Evolutionary conservation across 495 filamentous ascomycete species (phyloP), one percentile per base, ranked within the genome.

Genomic region (Aspergillus diversus): DNA sequence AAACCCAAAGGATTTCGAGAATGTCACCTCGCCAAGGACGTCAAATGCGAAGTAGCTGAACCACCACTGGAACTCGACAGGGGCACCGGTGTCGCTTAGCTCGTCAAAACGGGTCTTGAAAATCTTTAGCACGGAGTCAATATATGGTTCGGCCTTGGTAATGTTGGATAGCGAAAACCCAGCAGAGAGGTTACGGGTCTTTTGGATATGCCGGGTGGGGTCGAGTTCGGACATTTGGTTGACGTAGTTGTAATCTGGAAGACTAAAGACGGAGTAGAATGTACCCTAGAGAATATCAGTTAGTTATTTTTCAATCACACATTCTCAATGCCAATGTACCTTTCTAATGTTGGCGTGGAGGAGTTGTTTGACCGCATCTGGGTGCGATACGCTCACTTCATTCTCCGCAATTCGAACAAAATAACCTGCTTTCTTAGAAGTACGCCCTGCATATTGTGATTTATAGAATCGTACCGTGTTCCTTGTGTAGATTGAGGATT

Each of bases 391-490:
- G 55, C 74, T 78, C 57, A 84, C 77, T 75, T 84, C 81, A 64
- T 84, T 78, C 37, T 75, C 69, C 16, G 69, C 69, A 55, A 83
- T 80, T 7, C 83, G 79, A 57, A 85, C 75, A 58, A 83, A 82
- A 43, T 74, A 53, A 11, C 81, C 80, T 71, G 21, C 31, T 27
- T 27, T 27, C 21, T 27, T 27, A 27, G 21, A 27, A 27, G 21
- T 27, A 27, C 21, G 21, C 2, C 2, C 21, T 27, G 21, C 21
- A 27, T 27, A 2, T 11, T 6, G 27, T 49, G 15, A 16, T 16
- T 16, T 2, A 48, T 9, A 1, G 32, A 43, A 43, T 43, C 64
- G 17, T 65, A 76, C 80, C 80, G 58, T 80, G 73, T 60, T 78
- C 78, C 49, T 75, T 65, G 60, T 82, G 80, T 15, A 77, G 59